Conservation (phyloP, 345 rosid genomes). For the Laguncularia racemosa region DNA sequence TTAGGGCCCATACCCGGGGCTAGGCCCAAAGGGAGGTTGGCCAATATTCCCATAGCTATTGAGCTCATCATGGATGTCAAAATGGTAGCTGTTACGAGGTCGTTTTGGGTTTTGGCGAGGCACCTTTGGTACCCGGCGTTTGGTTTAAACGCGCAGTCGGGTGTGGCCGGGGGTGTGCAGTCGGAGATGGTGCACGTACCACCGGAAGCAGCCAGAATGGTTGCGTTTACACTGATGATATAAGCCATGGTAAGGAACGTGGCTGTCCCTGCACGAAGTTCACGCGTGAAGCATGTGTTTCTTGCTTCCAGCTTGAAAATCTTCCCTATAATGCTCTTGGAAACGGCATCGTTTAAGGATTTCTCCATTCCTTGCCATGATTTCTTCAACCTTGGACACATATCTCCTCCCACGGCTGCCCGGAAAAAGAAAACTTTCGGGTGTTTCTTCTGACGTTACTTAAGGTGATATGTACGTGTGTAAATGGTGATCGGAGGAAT, state of each 20-base stretch:
- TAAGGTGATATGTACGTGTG: too few species aligned
- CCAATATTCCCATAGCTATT: constrained; percentile 67
- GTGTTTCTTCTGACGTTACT: too few species aligned
- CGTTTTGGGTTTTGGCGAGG: constrained; percentile 49
- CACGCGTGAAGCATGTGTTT: constrained; percentile 62
- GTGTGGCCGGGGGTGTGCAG: constrained; percentile 38
- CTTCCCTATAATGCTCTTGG: constrained; percentile 45
- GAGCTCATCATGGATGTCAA: constrained; percentile 71
- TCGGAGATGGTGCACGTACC: constrained; percentile 58
- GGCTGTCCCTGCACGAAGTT: constrained; percentile 78
- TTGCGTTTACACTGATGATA: constrained; percentile 81
- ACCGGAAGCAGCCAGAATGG: constrained; percentile 74
- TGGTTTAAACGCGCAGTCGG: constrained; percentile 48
- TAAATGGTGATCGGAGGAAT: too few species aligned
- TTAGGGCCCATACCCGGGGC: constrained; percentile 95
- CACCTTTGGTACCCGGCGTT: constrained; percentile 60
- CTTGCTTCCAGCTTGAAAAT: constrained; percentile 68
- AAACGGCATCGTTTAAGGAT: constrained; percentile 47
- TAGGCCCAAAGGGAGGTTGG: constrained; percentile 75
- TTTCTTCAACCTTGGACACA: neutral
- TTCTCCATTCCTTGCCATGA: constrained; percentile 49
- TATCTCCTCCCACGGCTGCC: constrained; percentile 1
- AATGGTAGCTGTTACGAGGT: constrained; percentile 71
- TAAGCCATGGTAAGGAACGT: constrained; percentile 98
- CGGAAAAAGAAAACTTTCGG: neutral